A percentile compares a stretch with the other conserved stretches of the same genome.
Evolutionary conservation across 2,329 filamentous ascomycete species (phyloP).

Genomic region (Colletotrichum sp.): DNA sequence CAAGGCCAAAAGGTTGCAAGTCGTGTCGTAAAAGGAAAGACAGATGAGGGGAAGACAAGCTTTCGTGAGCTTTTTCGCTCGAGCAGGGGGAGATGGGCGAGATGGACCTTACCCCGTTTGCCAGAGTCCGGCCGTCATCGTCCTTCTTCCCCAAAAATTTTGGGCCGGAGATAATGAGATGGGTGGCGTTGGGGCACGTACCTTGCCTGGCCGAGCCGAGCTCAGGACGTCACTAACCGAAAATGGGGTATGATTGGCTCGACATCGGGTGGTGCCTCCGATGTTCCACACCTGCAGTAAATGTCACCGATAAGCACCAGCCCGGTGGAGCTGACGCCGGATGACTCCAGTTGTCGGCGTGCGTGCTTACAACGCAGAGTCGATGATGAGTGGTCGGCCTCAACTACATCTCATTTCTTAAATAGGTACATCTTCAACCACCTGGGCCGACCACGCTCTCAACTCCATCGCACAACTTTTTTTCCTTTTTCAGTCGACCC

Average conservation of each 20-base stretch:
- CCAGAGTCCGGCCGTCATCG: conserved; percentile 15
- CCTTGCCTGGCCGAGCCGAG: conserved; percentile 7
- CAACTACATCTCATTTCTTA: conserved; percentile 9
- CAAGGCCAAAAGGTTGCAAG: neutral
- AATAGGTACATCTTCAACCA: neutral
- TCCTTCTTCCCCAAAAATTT: conserved; percentile 13
- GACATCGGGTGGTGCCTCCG: neutral
- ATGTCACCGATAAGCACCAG: conserved; percentile 15
- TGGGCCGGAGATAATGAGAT: conserved; percentile 21
- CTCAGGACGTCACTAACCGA: neutral
- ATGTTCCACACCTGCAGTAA: conserved; percentile 1
- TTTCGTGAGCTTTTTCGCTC: conserved; percentile 9
- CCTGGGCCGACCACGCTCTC: neutral
- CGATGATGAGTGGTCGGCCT: conserved; percentile 16
- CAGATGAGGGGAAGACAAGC: conserved; percentile 1
- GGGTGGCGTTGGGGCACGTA: conserved; percentile 14
- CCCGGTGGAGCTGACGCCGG: conserved; percentile 8
- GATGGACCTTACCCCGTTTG: conserved; percentile 12
- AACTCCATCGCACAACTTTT: neutral
- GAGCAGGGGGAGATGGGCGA: neutral
- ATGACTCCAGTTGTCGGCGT: conserved; percentile 15
- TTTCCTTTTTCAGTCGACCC: too few relatives aligned
- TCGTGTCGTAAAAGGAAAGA: neutral
- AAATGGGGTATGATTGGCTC: neutral
- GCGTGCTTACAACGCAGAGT: conserved; percentile 14